Evolutionary conservation across 345 rosid species (phyloP).

Genomic region (Rhizophora apiculata): DNA sequence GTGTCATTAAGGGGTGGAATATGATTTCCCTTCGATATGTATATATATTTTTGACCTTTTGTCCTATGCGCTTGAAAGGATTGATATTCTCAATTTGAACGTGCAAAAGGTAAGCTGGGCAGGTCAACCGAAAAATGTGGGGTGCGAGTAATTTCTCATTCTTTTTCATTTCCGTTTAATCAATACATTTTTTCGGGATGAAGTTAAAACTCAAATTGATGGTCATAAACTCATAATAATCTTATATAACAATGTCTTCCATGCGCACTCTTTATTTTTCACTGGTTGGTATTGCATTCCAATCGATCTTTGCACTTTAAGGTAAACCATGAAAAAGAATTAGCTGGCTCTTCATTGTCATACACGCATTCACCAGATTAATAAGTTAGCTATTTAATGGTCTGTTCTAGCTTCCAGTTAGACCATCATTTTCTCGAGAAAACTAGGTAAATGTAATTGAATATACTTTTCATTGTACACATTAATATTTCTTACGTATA

Average conservation of each 20-base stretch:
- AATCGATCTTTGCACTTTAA: background rate
- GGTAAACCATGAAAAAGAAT: background rate
- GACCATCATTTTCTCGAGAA: background rate
- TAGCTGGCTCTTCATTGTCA: conserved; percentile 9
- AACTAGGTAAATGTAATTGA: too few species aligned
- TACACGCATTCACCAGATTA: background rate
- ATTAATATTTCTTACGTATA: too few species aligned
- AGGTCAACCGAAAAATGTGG: background rate
- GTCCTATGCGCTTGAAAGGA: background rate
- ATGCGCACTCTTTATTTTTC: background rate
- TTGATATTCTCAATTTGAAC: background rate
- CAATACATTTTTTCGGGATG: background rate
- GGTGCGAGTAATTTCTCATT: background rate
- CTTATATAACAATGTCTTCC: background rate
- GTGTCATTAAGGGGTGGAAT: background rate
- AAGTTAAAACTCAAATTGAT: background rate
- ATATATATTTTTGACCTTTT: background rate
- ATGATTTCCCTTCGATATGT: background rate
- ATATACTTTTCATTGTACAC: too few species aligned
- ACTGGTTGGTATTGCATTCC: background rate
- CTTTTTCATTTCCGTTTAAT: too few species aligned
- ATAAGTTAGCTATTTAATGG: background rate
- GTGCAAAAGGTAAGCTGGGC: background rate
- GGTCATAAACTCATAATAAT: background rate
- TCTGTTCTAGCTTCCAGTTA: background rate